phyloP scores from a whole-genome alignment of 352 stramenopile species.

The Phytophthora rubi region DNA sequence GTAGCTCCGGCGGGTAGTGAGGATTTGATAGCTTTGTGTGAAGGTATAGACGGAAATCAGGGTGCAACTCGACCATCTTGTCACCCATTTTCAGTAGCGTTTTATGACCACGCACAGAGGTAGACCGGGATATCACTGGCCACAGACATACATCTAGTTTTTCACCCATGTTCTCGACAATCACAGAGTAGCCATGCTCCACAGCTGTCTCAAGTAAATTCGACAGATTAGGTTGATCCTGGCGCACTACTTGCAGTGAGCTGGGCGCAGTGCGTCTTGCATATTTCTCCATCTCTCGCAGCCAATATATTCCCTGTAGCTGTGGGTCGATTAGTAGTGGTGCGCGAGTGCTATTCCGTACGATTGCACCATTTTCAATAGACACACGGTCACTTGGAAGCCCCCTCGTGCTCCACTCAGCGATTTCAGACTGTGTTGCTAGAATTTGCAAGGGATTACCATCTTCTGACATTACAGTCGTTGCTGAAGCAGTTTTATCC shows the following conservation, averaged over 20 bases:
- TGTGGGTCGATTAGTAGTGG: slow-evolving; percentile 93
- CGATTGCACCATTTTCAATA: slow-evolving; percentile 92
- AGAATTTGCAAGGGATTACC: slow-evolving; percentile 76
- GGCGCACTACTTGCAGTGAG: slow-evolving; percentile 80
- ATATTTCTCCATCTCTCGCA: slow-evolving; percentile 86
- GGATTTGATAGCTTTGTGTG: slow-evolving; percentile 95
- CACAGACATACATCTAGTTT: slow-evolving; percentile 87
- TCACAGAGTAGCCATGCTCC: slow-evolving; percentile 75
- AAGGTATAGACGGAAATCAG: slow-evolving; percentile 86
- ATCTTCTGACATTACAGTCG: slow-evolving; percentile 32
- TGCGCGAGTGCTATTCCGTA: slow-evolving; percentile 78
- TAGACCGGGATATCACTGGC: slow-evolving; percentile 80
- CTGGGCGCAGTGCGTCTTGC: slow-evolving; percentile 37
- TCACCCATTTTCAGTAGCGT: slow-evolving; percentile 86
- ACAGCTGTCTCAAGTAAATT: slow-evolving; percentile 78
- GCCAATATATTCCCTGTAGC: slow-evolving; percentile 90
- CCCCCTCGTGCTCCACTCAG: slow-evolving; percentile 85
- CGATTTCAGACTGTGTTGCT: slow-evolving; percentile 77
- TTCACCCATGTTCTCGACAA: slow-evolving; percentile 92
- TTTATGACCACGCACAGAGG: slow-evolving; percentile 77
- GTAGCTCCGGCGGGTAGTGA: slow-evolving; percentile 91
- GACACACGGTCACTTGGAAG: slow-evolving; percentile 91
- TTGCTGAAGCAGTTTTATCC: slow-evolving; percentile 18
- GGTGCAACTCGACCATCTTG: slow-evolving; percentile 86
- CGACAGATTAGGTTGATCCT: slow-evolving; percentile 85